Conservation (phyloP, 345 rosid genomes). For the Mangifera indica region DNA sequence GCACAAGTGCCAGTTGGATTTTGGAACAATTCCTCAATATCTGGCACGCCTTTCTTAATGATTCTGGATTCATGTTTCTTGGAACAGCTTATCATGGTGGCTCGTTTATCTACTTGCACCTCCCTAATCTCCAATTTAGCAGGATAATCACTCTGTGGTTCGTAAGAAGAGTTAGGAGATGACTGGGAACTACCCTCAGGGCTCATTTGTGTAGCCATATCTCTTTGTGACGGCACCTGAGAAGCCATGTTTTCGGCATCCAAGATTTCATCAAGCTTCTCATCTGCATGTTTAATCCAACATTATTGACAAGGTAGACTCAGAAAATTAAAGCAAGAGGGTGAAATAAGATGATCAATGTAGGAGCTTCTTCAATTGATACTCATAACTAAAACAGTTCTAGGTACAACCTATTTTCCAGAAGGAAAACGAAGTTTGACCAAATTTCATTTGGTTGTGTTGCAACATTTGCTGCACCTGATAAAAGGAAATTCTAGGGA, state of each 20-base stretch:
- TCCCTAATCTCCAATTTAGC: constrained; percentile 69
- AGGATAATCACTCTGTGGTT: constrained; percentile 29
- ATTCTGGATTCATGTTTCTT: constrained; percentile 44
- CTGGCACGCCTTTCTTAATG: constrained; percentile 43
- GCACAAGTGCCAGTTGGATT: constrained; percentile 31
- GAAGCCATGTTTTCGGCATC: constrained; percentile 37
- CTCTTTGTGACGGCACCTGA: constrained; percentile 61
- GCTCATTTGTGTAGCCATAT: constrained; percentile 96
- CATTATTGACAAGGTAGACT: not conserved
- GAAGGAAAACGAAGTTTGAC: not conserved
- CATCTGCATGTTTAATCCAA: constrained; percentile 46
- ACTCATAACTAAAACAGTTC: not conserved
- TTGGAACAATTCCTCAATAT: constrained; percentile 35
- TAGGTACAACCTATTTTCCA: not conserved
- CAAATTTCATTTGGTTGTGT: not conserved
- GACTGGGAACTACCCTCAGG: constrained; percentile 45
- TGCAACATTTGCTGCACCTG: not conserved
- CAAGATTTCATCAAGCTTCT: constrained; percentile 40
- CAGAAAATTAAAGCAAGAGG: not conserved
- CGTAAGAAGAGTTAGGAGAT: constrained; percentile 44
- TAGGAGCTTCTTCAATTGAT: not conserved
- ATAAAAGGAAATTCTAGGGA: not conserved
- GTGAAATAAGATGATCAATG: not conserved
- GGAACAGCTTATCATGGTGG: constrained; percentile 54
- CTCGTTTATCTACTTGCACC: constrained; percentile 72